Evolutionary conservation across 306 rosid species (phyloP).

Genomic region (Glycine soja): DNA sequence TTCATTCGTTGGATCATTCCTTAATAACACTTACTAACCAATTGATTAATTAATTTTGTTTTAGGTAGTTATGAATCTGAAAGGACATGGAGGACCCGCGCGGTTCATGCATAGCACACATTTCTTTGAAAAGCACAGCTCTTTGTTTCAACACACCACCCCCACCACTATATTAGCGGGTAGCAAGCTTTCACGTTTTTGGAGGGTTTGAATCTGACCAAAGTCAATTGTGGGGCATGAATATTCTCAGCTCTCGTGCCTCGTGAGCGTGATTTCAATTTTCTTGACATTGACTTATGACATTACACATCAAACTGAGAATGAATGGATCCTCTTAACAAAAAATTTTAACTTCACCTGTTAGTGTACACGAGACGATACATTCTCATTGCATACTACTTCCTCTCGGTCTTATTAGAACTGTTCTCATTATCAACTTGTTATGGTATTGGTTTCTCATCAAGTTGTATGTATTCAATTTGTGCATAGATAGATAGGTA

Average conservation of each 20-base stretch:
- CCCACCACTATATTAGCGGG: conserved; percentile 14
- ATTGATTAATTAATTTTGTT: neutral
- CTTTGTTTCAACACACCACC: neutral
- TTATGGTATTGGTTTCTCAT: too few relatives aligned
- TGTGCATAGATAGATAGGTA: too few relatives aligned
- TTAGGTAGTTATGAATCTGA: neutral
- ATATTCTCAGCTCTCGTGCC: neutral
- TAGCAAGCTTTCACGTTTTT: conserved; percentile 40
- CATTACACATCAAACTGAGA: neutral
- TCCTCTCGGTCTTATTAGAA: too few relatives aligned
- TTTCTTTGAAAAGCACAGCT: conserved; percentile 9
- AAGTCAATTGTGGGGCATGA: conserved; percentile 39
- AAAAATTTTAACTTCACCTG: too few relatives aligned
- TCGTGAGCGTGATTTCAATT: neutral
- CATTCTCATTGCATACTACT: too few relatives aligned
- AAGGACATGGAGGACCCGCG: neutral
- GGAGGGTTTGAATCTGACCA: conserved; percentile 1
- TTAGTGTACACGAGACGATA: too few relatives aligned
- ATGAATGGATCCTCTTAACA: neutral
- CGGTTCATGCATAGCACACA: conserved; percentile 36
- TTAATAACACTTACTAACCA: neutral
- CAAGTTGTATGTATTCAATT: too few relatives aligned
- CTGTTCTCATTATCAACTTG: too few relatives aligned
- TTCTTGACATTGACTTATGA: conserved; percentile 4
- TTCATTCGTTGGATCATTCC: conserved; percentile 23